Base-by-base conservation (phyloP, 2,329 filamentous ascomycete genomes). In the Elsinoe fawcettii region DNA sequence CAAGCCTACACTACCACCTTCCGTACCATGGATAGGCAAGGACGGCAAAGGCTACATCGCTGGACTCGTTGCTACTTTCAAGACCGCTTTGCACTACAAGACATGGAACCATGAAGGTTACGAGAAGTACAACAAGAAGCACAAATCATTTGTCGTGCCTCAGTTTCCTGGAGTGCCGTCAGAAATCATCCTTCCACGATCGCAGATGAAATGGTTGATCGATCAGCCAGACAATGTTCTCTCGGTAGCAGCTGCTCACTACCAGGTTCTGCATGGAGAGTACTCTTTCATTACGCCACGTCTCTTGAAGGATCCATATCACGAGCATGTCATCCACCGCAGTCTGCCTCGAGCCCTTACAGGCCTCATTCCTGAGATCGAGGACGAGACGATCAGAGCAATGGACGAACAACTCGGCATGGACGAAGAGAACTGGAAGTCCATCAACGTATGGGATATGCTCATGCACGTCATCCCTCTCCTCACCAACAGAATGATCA, bases 401-500 rank as follows among this genome's bases (percentile, higher is more conserved):
- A 63, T 76, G 6, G 67, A 71, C 56, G 63, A 67, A 7, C 58
- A 65, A 2, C 69, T 71, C 62, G 75, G 74, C 1, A 64, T 53
- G 1, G 69, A 77, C 59, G 71, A 68, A 1, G 60, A 63, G 3
- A 53, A 67, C 0, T 76, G 69, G 67, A 70, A 65, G 23, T 69
- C 69, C 20, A 51, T 75, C 47, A 65, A 70, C 49, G 60, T 73
- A 0, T 69, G 72, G 32, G 63, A 66, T 3, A 70, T 67, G 6
- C 64, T 75, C 44, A 65, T 69, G 58, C 60, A 66, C 1, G 68
- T 75, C 30, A 68, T 77, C 2, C 70, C 74, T 3, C 62, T 70
- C 2, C 61, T 74, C 11, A 71, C 70, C 34, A 77, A 76, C 62
- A 70, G 72, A n/a, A 68, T 75, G 60, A 69, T 78, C 32, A 70